Evolutionary conservation across 31 red algal genomes (phyloP), one percentile per base, ranked within the genome.

Genomic region (Endocladia muricata): DNA sequence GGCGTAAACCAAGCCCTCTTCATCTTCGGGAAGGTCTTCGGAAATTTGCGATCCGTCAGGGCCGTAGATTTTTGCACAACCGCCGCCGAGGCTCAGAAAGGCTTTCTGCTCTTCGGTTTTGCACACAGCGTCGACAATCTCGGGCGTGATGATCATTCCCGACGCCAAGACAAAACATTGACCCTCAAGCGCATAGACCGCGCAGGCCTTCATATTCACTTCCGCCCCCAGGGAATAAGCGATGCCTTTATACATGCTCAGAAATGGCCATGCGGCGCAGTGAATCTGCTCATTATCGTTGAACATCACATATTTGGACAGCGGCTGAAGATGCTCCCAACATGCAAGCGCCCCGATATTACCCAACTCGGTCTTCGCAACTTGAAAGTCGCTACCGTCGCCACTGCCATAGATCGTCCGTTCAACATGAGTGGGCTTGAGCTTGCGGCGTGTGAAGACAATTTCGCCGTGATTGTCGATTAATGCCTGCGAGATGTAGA

Each of bases 1-100:
- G 67, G 67, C 67, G 26, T 54, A 43, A 8, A 71, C 17, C 35
- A 71, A 54, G 13, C 36, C 17, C 28, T 71, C 67, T 26, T 71
- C 34, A 37, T 71, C 17, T 9, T 8, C 8, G 11, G 44, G 11
- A 51, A 51, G 9, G 30, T 51, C 34, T 11, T 13, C 67, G 17
- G 11, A 9, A 26, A 29, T 9, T 13, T 23, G 34, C 8, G 67
- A 52, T 11, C 67, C 67, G 67, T 71, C 67, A 25, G 67, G 67
- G 9, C 17, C 67, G 36, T 23, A 13, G 35, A 71, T 71, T 8
- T 13, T 51, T 37, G 67, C 15, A 23, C 35, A 13, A 51, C 67
- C 67, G 67, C 67, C 28, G 67, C 17, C 67, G 44, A 51, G 38
- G 11, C 11, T 19, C 34, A 29, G 38, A 13, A 37, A 43, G 11